Conservation (phyloP, 805 yeast genomes). For the Candida peoriensis region DNA sequence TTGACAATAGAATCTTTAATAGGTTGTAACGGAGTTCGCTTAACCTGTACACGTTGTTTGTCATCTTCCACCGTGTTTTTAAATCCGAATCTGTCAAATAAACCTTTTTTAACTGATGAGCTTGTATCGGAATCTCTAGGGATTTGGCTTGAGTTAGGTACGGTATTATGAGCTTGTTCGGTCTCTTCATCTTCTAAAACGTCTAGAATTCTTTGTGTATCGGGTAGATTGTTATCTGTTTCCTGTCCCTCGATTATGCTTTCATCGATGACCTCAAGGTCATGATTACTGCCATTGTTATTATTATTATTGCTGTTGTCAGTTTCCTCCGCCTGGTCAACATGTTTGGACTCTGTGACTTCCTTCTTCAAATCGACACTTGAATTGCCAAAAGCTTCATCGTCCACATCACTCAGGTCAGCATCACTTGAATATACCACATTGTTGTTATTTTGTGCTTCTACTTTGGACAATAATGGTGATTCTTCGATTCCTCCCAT, state of each 20-base stretch:
- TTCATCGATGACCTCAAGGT: not conserved
- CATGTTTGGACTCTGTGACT: not conserved
- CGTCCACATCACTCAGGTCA: slow-evolving; percentile 25
- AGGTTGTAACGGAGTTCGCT: too few relatives aligned
- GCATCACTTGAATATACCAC: slow-evolving; percentile 19
- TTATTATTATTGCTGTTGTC: not conserved
- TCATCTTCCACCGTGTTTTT: not conserved
- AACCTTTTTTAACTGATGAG: slow-evolving; percentile 4
- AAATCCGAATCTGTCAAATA: slow-evolving; percentile 14
- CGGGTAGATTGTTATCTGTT: not conserved
- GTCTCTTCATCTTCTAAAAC: not conserved
- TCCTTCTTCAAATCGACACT: not conserved
- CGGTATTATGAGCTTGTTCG: not conserved
- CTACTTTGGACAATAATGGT: slow-evolving; percentile 1
- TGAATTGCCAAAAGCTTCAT: slow-evolving; percentile 5
- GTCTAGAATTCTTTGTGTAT: slow-evolving; percentile 1
- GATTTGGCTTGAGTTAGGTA: too few relatives aligned
- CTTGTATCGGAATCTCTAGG: too few relatives aligned
- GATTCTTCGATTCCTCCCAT: not conserved
- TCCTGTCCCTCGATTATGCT: not conserved
- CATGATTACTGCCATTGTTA: not conserved
- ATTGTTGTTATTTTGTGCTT: too few relatives aligned
- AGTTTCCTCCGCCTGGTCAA: not conserved
- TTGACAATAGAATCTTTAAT: too few relatives aligned
- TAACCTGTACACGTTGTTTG: too few relatives aligned